A percentile compares a stretch with the other conserved stretches of the same genome.
These are phyloP conservation scores for Lophiostoma macrostomum DNA, from an alignment of 495 filamentous ascomycete genomes.

Conservation along the genomic window DNA sequence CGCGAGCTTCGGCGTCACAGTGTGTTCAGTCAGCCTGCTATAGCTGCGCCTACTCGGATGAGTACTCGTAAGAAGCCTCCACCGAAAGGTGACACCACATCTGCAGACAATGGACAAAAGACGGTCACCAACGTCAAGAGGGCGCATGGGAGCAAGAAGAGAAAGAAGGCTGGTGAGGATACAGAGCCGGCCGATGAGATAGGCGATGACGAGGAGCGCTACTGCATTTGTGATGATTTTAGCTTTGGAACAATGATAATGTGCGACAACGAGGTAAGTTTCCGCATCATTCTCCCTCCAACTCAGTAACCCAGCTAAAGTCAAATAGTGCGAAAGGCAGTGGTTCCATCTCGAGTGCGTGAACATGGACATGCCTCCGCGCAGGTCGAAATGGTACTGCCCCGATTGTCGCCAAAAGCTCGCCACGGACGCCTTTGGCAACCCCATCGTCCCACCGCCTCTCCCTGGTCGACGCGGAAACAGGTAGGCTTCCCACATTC, in stretches of 20 bases:
- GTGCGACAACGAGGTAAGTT: slow-evolving; percentile 87
- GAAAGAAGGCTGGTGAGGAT: slow-evolving; percentile 45
- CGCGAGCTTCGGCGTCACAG: slow-evolving; percentile 40
- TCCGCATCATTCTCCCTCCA: neutral
- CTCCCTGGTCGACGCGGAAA: slow-evolving; percentile 22
- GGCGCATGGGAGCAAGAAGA: slow-evolving; percentile 71
- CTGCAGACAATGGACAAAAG: slow-evolving; percentile 68
- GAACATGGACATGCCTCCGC: slow-evolving; percentile 64
- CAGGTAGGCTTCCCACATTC: slow-evolving; percentile 24
- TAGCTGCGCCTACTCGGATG: slow-evolving; percentile 20
- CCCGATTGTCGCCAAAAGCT: slow-evolving; percentile 75
- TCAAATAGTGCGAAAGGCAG: slow-evolving; percentile 55
- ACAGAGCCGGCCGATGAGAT: slow-evolving; percentile 65
- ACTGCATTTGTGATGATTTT: slow-evolving; percentile 88
- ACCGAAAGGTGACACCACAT: slow-evolving; percentile 39
- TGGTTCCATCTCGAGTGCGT: slow-evolving; percentile 97
- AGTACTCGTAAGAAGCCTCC: slow-evolving; percentile 28
- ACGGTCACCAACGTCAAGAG: slow-evolving; percentile 72
- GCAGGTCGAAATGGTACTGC: slow-evolving; percentile 91
- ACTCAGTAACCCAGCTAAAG: slow-evolving; percentile 36
- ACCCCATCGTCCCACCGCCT: slow-evolving; percentile 10
- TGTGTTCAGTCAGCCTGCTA: slow-evolving; percentile 33
- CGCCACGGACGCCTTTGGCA: slow-evolving; percentile 45
- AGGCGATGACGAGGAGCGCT: slow-evolving; percentile 78
- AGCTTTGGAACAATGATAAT: slow-evolving; percentile 94